Evolutionary conservation across 768 basidiomycete species (phyloP).

Genomic region (Leucosporidium yakuticum): DNA sequence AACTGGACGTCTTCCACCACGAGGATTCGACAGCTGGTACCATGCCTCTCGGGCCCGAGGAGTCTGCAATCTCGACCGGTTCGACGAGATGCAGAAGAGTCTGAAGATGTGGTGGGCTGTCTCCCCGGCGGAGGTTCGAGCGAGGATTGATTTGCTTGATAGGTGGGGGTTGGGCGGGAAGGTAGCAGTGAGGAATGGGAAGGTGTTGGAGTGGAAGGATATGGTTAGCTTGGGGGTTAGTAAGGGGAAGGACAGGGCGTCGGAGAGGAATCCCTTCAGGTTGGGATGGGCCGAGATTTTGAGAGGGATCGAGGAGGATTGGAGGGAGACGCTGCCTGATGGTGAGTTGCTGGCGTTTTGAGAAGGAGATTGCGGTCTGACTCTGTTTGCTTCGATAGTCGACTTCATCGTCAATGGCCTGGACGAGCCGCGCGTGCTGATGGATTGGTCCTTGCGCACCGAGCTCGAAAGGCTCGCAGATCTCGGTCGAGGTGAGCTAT

Average conservation of each 20-base stretch:
- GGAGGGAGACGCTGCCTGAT: neutral
- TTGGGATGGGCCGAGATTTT: conserved; percentile 6
- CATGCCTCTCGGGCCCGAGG: neutral
- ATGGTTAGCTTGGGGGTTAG: neutral
- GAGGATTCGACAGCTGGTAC: conserved; percentile 15
- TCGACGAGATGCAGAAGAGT: conserved; percentile 5
- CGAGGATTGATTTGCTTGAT: neutral
- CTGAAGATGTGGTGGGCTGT: conserved; percentile 12
- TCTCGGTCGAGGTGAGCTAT: neutral
- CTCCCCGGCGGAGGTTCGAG: conserved; percentile 4
- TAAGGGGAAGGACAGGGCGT: neutral
- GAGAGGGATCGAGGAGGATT: neutral
- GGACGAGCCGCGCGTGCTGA: conserved; percentile 14
- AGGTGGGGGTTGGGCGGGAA: neutral
- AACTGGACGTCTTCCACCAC: neutral
- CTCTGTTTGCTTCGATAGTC: neutral
- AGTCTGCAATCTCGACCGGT: conserved; percentile 7
- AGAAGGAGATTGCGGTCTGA: neutral
- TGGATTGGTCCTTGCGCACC: neutral
- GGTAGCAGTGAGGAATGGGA: conserved; percentile 4
- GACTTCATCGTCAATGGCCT: conserved; percentile 18
- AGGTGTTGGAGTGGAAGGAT: neutral
- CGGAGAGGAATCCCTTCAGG: neutral
- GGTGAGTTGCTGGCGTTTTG: neutral
- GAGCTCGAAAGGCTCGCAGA: neutral